Conservation (phyloP, 2,329 filamentous ascomycete species). For the Cylindrodendrum hubeiense region DNA sequence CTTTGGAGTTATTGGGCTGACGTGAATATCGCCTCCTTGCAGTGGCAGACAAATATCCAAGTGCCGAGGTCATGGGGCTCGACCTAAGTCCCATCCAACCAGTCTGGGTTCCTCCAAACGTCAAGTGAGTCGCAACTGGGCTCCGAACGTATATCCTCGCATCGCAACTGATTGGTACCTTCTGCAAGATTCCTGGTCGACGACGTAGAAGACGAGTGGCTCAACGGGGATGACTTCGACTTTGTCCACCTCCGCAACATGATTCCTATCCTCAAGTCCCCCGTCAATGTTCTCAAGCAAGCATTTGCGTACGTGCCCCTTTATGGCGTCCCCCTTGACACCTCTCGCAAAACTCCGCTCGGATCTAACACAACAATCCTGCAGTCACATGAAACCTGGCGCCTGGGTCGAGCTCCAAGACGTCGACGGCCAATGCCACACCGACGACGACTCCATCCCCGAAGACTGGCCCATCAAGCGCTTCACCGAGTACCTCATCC, state of each 20-base stretch:
- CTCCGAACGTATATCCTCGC: background rate
- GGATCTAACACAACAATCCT: background rate
- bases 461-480: slow-evolving; percentile 49
- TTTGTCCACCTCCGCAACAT: slow-evolving; percentile 71
- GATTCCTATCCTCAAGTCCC: slow-evolving; percentile 54
- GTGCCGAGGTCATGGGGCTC: slow-evolving; percentile 60
- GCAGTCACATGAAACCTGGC: slow-evolving; percentile 56
- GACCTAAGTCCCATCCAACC: slow-evolving; percentile 71
- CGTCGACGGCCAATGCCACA: slow-evolving; percentile 54
- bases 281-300: slow-evolving; percentile 46
- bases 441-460: slow-evolving; percentile 52
- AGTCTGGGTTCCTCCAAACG: slow-evolving; percentile 60
- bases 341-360: background rate
- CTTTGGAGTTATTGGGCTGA: slow-evolving; percentile 3
- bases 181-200: slow-evolving; percentile 53
- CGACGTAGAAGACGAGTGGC: slow-evolving; percentile 58
- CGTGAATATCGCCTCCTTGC: background rate
- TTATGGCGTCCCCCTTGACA: background rate
- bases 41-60: slow-evolving; percentile 58
- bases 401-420: slow-evolving; percentile 62
- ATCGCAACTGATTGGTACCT: background rate
- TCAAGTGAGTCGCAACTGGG: slow-evolving; percentile 39
- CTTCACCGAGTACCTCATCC: slow-evolving; percentile 50
- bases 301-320: slow-evolving; percentile 55
- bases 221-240: slow-evolving; percentile 63